Evolutionary conservation across 331 rosid genomes (phyloP).

Genomic region (Stylosanthes scabra): DNA sequence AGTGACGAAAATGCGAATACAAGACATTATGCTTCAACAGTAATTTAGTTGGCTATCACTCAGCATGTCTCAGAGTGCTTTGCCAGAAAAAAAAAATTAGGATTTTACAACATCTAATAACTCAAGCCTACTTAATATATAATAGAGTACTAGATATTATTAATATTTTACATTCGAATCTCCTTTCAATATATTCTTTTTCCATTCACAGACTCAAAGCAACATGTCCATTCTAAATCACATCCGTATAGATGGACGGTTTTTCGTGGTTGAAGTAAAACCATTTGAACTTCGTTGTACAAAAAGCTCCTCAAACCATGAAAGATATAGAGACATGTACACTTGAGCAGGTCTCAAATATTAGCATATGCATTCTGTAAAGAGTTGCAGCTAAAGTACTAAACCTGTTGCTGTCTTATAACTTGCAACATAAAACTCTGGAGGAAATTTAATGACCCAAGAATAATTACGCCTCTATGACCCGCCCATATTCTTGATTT

Average conservation of each 20-base stretch:
- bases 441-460: slow-evolving; percentile 9
- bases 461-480: slow-evolving; percentile 16
- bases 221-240: slow-evolving; percentile 19
- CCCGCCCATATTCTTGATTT: slow-evolving; percentile 29
- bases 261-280: slow-evolving; percentile 12
- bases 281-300: background rate
- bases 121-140: slow-evolving; percentile 15
- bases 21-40: background rate
- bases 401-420: slow-evolving; percentile 17
- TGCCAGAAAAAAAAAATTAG: background rate
- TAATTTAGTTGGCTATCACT: slow-evolving; percentile 17
- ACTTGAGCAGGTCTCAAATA: slow-evolving; percentile 24
- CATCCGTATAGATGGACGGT: slow-evolving; percentile 16
- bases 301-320: slow-evolving; percentile 2
- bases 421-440: slow-evolving; percentile 18
- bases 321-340: slow-evolving; percentile 16
- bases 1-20: slow-evolving; percentile 16
- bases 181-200: slow-evolving; percentile 15
- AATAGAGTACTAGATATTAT: slow-evolving; percentile 6
- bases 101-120: slow-evolving; percentile 18
- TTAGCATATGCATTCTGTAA: background rate
- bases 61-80: background rate
- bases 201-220: slow-evolving; percentile 2
- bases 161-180: slow-evolving; percentile 1
- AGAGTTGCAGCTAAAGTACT: slow-evolving; percentile 1